Evolutionary conservation across 306 rosid genomes (phyloP).

Genomic region (Medicago lupulina): DNA sequence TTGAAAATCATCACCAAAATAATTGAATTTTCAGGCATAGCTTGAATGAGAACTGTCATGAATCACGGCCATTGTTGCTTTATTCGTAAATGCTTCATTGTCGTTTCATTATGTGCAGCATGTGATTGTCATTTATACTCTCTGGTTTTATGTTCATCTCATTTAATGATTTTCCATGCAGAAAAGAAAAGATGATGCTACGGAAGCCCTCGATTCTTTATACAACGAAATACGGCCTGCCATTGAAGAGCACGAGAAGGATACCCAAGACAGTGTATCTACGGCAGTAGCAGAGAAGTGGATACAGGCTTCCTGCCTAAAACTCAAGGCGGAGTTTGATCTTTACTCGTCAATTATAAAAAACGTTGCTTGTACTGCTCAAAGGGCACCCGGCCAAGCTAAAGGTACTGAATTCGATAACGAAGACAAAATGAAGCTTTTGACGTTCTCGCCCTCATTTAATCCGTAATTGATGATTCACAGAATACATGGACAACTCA

Average conservation of each 20-base stretch:
- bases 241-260: conserved; percentile 96
- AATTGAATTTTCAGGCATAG: conserved; percentile 11
- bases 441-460: conserved; percentile 39
- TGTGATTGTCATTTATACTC: conserved; percentile 10
- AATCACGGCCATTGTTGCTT: conserved; percentile 1
- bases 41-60: neutral
- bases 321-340: conserved; percentile 85
- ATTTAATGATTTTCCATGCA: conserved; percentile 40
- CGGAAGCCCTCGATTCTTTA: conserved; percentile 66
- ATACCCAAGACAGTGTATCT: conserved; percentile 88
- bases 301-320: conserved; percentile 84
- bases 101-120: neutral
- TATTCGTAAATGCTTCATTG: conserved; percentile 1
- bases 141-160: conserved; percentile 20
- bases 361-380: conserved; percentile 62
- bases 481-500: conserved; percentile 6
- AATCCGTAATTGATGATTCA: conserved; percentile 25
- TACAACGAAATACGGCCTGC: conserved; percentile 95
- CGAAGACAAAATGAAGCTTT: conserved; percentile 56
- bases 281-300: conserved; percentile 95
- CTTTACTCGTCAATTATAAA: conserved; percentile 73
- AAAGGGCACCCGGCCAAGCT: conserved; percentile 44
- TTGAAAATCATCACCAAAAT: conserved; percentile 14
- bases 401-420: conserved; percentile 51
- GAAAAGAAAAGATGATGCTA: conserved; percentile 70